A percentile compares a stretch with the other conserved stretches of the same genome.
These are phyloP conservation scores for Pinus albicaulis DNA, from an alignment of 75 land plant species.

Conservation along the genomic window DNA sequence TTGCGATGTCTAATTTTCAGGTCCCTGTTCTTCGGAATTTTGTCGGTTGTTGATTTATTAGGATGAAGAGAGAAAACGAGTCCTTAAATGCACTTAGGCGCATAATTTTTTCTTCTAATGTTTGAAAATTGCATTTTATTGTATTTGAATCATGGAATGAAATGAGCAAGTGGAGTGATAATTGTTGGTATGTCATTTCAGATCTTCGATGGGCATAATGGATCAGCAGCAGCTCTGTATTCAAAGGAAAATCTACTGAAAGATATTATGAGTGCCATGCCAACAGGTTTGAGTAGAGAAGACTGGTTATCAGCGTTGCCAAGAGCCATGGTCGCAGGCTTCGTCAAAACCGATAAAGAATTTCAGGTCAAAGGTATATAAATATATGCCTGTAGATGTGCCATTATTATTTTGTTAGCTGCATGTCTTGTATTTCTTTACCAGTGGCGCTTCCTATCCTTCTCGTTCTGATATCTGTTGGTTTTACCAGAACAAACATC, in stretches of 20 bases:
- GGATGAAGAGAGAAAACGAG: background rate
- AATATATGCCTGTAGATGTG: background rate
- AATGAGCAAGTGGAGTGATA: background rate
- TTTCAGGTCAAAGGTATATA: conserved; percentile 76
- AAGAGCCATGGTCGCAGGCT: conserved; percentile 94
- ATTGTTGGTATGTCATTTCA: conserved; percentile 20
- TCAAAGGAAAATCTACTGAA: conserved; percentile 85
- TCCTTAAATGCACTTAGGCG: background rate
- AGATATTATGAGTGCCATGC: conserved; percentile 80
- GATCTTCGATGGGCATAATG: conserved; percentile 99
- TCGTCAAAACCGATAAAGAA: conserved; percentile 96
- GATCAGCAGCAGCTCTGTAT: conserved; percentile 92
- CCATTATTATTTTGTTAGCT: background rate
- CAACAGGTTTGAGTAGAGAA: conserved; percentile 76
- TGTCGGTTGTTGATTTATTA: background rate
- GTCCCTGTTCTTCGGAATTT: background rate
- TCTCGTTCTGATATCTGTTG: background rate
- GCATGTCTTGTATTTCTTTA: background rate
- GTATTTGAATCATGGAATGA: background rate
- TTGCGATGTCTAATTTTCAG: background rate
- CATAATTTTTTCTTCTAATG: background rate
- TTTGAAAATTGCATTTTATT: background rate
- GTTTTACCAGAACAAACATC: conserved; percentile 61
- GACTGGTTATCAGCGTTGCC: conserved; percentile 93
- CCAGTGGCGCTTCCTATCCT: background rate